Base-by-base conservation (phyloP, 257 asterid genomes). In the Catharanthus roseus region DNA sequence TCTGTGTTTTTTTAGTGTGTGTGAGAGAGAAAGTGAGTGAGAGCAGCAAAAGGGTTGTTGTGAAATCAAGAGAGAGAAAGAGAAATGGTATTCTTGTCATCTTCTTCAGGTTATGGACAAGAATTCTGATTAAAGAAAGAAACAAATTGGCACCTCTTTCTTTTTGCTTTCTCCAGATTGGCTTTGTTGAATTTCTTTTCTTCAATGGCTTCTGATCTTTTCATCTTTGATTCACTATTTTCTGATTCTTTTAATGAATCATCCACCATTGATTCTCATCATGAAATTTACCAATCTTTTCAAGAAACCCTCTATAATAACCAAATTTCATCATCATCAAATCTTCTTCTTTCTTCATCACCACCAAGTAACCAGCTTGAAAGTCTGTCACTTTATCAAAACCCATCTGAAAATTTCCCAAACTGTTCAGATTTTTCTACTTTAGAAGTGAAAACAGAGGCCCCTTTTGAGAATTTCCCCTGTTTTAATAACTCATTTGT, bases 141-240 rank as follows among this genome's bases (percentile, higher is more conserved):
- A 39, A 21, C 41, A 12, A 4, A 63, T n/a, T n/a, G 65, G 18
- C 61, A 45, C 77, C 75, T 41, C 75, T 69, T 72, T 65, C 12
- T 55, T 28, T 51, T 66, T 47, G 69, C 60, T 76, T 71, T 75
- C 73, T 68, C 65, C 67, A 2, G 61, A 28, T 58, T 71, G 67
- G 56, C 76, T 38, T 68, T 57, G 62, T 73, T 71, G 54, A 77
- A 72, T 70, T 50, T 55, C 38, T 39, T 38, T 34, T 42, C 33
- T 60, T 57, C 79, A 71, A 91, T 91, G 97, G 85, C 97, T 74
- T 89, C 95, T 10, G 95, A 91, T 51, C 70, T 87, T 13, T 86
- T 84, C 58, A 6, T 74, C 26, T 83, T 86, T 69, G 97, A 86
- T 19, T 81, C 83, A 78, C 66, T 80, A 65, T 84, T 82, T 78